Evolutionary conservation across 257 asterid genomes (phyloP).

Genomic region (Gardenia jasminoides): DNA sequence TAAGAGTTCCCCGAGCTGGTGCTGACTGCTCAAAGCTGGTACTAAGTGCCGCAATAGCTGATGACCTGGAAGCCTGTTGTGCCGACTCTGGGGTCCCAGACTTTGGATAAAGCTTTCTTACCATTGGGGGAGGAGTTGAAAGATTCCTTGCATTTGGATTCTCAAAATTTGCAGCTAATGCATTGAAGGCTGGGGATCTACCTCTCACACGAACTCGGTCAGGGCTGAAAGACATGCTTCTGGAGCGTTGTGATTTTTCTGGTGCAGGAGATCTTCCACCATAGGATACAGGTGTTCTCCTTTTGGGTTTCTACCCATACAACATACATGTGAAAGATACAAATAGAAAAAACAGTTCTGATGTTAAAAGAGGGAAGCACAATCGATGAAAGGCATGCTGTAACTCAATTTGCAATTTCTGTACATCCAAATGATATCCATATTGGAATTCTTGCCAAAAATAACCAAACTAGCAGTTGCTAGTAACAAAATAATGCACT

Average conservation of each 20-base stretch:
- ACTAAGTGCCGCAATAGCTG: conserved; percentile 68
- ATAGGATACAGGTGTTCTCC: conserved; percentile 64
- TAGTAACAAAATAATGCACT: neutral
- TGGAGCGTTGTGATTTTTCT: conserved; percentile 84
- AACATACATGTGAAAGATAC: conserved; percentile 16
- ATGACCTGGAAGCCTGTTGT: conserved; percentile 48
- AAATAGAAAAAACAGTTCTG: conserved; percentile 2
- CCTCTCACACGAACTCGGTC: conserved; percentile 99
- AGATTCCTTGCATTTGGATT: conserved; percentile 70
- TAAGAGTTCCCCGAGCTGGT: conserved; percentile 56
- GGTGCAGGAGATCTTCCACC: conserved; percentile 85
- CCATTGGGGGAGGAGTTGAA: conserved; percentile 96
- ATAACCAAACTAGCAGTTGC: neutral
- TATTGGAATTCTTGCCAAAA: neutral
- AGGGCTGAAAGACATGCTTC: conserved; percentile 98
- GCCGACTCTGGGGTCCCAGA: conserved; percentile 80
- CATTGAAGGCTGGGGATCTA: conserved; percentile 96
- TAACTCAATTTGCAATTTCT: neutral
- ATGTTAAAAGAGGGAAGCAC: conserved; percentile 1
- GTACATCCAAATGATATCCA: neutral
- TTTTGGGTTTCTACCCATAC: conserved; percentile 72
- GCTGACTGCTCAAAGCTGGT: conserved; percentile 58
- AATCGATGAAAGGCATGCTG: neutral
- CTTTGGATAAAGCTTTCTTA: conserved; percentile 78
- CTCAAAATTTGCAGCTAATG: conserved; percentile 92